Conservation (phyloP, 2,329 filamentous ascomycete species). For the Aspergillus felis region DNA sequence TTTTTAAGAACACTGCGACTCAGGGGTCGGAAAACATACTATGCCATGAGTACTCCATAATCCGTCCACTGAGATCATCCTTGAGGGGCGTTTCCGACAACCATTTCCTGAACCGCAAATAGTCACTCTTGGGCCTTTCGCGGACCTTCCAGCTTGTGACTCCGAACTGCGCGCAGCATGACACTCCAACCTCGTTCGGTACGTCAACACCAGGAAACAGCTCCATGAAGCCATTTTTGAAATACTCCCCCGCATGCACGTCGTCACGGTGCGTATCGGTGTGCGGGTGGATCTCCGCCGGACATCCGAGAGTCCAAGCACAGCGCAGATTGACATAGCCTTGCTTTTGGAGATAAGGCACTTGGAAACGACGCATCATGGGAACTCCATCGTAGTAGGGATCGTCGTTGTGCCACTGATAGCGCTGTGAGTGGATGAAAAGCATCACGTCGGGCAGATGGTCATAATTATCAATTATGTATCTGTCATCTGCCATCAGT, state of each 20-base stretch:
- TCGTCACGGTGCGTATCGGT: conserved; percentile 40
- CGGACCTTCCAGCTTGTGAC: conserved; percentile 47
- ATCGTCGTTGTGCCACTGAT: conserved; percentile 50
- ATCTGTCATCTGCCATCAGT: conserved; percentile 20
- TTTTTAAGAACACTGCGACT: background rate
- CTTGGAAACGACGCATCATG: conserved; percentile 47
- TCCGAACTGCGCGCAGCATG: conserved; percentile 55
- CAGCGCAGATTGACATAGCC: conserved; percentile 55
- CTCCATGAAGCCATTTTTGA: conserved; percentile 47
- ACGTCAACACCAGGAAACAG: conserved; percentile 42
- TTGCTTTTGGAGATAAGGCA: conserved; percentile 46
- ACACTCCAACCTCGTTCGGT: conserved; percentile 46
- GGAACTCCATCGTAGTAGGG: conserved; percentile 50
- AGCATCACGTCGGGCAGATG: conserved; percentile 38
- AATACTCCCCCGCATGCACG: conserved; percentile 48
- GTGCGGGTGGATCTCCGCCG: conserved; percentile 47
- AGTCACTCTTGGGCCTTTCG: conserved; percentile 46
- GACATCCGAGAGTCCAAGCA: conserved; percentile 51
- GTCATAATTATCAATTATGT: conserved; percentile 43
- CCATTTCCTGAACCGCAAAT: conserved; percentile 48
- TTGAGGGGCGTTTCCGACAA: conserved; percentile 43
- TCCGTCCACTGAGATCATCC: conserved; percentile 50
- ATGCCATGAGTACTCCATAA: conserved; percentile 60
- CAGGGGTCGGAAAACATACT: conserved; percentile 37
- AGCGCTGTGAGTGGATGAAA: conserved; percentile 39